Conservation (phyloP, 495 filamentous ascomycete genomes). For the Talaromyces wortmannii region DNA sequence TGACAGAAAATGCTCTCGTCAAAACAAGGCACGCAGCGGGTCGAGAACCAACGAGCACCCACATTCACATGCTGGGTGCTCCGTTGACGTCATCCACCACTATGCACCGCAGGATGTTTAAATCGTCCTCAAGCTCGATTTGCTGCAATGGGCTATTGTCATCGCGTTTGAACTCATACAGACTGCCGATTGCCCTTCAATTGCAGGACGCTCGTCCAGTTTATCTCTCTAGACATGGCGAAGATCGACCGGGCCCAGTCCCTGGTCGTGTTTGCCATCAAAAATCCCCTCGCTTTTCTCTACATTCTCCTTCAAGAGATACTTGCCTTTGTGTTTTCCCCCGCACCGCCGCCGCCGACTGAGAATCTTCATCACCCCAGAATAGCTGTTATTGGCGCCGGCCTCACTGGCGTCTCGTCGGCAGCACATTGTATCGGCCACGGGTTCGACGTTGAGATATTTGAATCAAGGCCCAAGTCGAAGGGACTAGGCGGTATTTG, state of each 20-base stretch:
- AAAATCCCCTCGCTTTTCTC: constrained; percentile 43
- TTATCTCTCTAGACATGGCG: not conserved
- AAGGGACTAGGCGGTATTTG: constrained; percentile 72
- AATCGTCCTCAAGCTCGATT: too few species aligned
- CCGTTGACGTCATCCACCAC: not conserved
- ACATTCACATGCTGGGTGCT: not conserved
- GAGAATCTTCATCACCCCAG: constrained; percentile 44
- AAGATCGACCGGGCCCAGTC: not conserved
- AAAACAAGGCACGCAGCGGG: constrained; percentile 1
- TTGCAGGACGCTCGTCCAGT: not conserved
- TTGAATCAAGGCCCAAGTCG: constrained; percentile 59
- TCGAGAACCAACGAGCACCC: not conserved
- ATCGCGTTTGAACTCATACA: too few species aligned
- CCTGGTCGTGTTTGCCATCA: constrained; percentile 1
- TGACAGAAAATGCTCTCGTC: not conserved
- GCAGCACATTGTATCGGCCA: constrained; percentile 83
- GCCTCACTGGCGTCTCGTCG: constrained; percentile 74
- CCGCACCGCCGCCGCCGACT: constrained; percentile 55
- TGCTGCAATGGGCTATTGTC: too few species aligned
- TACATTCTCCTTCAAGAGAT: constrained; percentile 64
- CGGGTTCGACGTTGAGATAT: constrained; percentile 76
- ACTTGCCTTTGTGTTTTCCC: constrained; percentile 59
- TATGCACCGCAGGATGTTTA: not conserved
- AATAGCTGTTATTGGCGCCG: constrained; percentile 78
- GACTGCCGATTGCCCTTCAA: not conserved